Base-by-base conservation (phyloP, 2,329 filamentous ascomycete genomes). In the Chaetomium strumarium region DNA sequence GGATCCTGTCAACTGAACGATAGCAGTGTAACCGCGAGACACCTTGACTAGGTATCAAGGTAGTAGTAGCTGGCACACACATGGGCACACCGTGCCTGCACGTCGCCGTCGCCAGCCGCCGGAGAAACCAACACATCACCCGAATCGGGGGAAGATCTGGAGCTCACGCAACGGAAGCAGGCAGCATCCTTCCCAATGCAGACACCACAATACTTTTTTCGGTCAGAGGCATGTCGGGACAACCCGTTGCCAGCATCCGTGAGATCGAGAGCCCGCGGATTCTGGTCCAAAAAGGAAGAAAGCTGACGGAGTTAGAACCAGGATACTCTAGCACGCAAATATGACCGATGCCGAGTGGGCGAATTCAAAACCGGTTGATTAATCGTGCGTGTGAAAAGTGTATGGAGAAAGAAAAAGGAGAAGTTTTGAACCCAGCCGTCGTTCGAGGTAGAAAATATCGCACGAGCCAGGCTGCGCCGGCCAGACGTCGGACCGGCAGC, bases 341-440 rank as follows among this genome's bases (percentile, higher is more conserved):
- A 47, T 58, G 56, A 58, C 56, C 56, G 54, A 58, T 50, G 40
- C 24, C 46, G 49, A 53, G 51, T 58, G n/a, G 37, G 16, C 7
- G 19, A 14, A 29, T 29, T 58, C 56, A 42, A 48, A 49, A 58
- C 51, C 56, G 56, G 56, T 58, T 58, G 56, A 58, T 58, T 58
- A 48, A 53, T 55, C 46, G 52, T 57, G 55, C 55, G 24, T 34
- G 12, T 10, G 4, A 19, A 53, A 56, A 53, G 55, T 57, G 51
- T 55, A 49, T 51, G 45, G 31, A 49, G 31, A 51, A 34, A 52
- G 47, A 33, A 47, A 39, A 41, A 46, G 17, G 37, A 14, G 5
- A 42, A 16, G 38, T 14, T 16, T n/a, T 20, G 30, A 29, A 12
- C 11, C 6, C 30, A 29, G 40, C 19, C 16, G 38, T 10, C 10